Base-by-base conservation (phyloP, 2,329 filamentous ascomycete genomes). In the Thermoascus crustaceus region DNA sequence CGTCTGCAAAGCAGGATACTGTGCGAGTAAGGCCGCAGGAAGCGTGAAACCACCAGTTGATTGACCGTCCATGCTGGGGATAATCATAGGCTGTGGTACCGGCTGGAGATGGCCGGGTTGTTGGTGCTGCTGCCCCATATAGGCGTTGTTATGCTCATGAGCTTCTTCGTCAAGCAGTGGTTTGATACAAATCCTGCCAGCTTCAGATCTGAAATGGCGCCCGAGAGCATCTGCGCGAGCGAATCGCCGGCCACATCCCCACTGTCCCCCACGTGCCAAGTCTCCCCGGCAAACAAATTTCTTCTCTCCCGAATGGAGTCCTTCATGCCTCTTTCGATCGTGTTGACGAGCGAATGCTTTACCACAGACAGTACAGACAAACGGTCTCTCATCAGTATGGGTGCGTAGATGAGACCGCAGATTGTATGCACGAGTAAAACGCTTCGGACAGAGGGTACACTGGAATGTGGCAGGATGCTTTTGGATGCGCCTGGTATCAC, bases 381-480 rank as follows among this genome's bases (percentile, higher is more conserved):
- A 98, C 0, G 91, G 91, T 31, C 91, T 77, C 67, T 98, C 91
- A 53, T 98, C 91, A 0, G 91, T 98, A 56, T 98, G 91, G 0
- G 91, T 98, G 30, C 91, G 83, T 40, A 96, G 64, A 65, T 98
- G 91, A 27, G 89, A 96, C 9, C 91, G 84, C 36, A 98, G 67
- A 54, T 98, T 98, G 65, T 98, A 98, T 0, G 91, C 91, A 38
- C 91, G 77, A 0, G 91, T 98, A 55, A 98, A 98, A 10, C 86
- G 79, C 62, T 98, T 98, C 0, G 91, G 88, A 50, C 91, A 98
- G 6, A 96, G 69, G 7, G 67, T 84, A 59, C 91, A 98, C 55
- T 96, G 88, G 64, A 96, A 98, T 0, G 88, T 98, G 5, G 91
- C 91, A 0, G 91, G 91, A 50, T 98, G 91, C 55, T 98, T 98